phyloP scores from a whole-genome alignment of 257 asterid genomes.

The Capsicum baccatum region DNA sequence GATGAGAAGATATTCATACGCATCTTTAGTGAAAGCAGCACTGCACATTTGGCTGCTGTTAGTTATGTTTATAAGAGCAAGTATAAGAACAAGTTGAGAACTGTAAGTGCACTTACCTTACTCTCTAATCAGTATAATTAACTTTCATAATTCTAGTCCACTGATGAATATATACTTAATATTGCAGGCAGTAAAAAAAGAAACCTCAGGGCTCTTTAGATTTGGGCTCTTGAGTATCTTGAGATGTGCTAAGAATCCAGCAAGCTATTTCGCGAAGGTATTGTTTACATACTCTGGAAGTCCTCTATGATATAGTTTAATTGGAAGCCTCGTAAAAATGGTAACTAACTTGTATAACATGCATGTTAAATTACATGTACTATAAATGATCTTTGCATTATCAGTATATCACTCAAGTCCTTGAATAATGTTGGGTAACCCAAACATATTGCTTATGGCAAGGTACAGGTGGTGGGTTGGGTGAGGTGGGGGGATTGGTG shows the following conservation, averaged over 20 bases:
- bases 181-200: constrained; percentile 82
- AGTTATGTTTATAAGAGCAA: constrained; percentile 62
- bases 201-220: constrained; percentile 82
- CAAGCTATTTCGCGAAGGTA: constrained; percentile 86
- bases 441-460: neutral
- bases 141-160: neutral
- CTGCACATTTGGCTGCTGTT: constrained; percentile 76
- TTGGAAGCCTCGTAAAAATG: neutral
- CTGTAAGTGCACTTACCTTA: constrained; percentile 48
- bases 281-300: neutral
- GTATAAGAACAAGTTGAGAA: constrained; percentile 69
- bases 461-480: too few relatives aligned
- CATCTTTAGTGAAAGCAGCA: constrained; percentile 73
- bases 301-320: neutral
- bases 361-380: neutral
- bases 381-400: neutral
- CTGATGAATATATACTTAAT: constrained; percentile 27
- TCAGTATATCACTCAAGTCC: neutral
- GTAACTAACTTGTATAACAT: neutral
- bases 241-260: constrained; percentile 82
- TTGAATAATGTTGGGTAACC: neutral
- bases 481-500: too few relatives aligned
- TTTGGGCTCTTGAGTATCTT: constrained; percentile 71
- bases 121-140: neutral
- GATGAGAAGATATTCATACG: constrained; percentile 79